phyloP scores from a whole-genome alignment of 371 early-diverging fungal species.

The Lichtheimia corymbifera region DNA sequence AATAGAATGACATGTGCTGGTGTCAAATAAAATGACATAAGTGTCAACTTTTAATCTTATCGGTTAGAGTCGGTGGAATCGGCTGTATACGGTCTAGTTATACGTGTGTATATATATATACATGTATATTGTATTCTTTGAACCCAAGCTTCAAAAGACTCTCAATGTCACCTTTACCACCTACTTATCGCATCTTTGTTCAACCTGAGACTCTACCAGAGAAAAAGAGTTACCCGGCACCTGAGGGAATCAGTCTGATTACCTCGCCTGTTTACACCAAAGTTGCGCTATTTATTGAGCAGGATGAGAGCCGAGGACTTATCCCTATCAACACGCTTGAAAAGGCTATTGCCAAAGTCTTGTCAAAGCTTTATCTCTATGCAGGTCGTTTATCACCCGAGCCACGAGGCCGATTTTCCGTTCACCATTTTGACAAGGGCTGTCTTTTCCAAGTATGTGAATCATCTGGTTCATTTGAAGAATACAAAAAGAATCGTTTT shows the following conservation, averaged over 20 bases:
- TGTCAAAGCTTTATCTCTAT: background rate
- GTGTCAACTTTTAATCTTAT: too few species aligned
- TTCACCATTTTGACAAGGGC: background rate
- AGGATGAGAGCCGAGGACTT: background rate
- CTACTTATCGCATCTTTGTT: background rate
- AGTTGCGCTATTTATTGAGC: background rate
- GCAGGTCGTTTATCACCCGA: background rate
- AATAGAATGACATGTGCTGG: too few species aligned
- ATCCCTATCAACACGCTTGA: background rate
- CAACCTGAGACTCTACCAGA: background rate
- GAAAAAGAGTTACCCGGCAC: background rate
- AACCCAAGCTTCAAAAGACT: background rate
- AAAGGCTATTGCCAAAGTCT: background rate
- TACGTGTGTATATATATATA: too few species aligned
- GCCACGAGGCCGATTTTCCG: background rate
- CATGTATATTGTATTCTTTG: background rate
- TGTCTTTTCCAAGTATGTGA: background rate
- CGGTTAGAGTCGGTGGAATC: too few species aligned
- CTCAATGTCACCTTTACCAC: background rate
- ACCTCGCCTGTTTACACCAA: background rate
- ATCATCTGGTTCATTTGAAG: background rate
- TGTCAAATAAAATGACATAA: too few species aligned
- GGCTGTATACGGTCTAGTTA: background rate
- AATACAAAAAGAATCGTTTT: background rate
- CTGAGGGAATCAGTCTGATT: background rate